Percentiles rank a stretch among this genome's conserved stretches.
These are phyloP conservation scores for Tetrahymena elliotti DNA, from an alignment of 73 alveolate genomes.

Conservation along the genomic window DNA sequence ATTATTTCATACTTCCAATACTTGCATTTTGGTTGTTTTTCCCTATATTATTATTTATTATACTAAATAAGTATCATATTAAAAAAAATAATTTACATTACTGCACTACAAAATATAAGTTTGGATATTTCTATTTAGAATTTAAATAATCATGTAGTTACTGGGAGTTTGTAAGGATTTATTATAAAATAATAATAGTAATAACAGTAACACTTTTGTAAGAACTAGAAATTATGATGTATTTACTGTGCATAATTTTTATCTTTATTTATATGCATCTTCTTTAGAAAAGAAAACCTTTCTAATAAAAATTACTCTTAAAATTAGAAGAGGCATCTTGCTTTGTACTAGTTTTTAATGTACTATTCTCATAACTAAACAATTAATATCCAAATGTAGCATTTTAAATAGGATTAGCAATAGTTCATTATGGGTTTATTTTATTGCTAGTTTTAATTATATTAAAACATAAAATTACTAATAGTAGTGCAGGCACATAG, in stretches of 20 bases:
- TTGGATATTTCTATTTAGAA: not conserved
- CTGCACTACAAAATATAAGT: not conserved
- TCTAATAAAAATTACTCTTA: not conserved
- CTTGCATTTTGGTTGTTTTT: not conserved
- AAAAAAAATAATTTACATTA: not conserved
- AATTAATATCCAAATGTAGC: not conserved
- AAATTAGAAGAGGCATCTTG: not conserved
- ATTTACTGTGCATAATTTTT: not conserved
- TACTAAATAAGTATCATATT: not conserved
- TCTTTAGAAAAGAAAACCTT: not conserved
- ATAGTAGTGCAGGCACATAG: not conserved
- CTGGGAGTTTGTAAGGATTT: not conserved
- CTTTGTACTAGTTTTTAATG: not conserved
- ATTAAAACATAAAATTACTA: not conserved
- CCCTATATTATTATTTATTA: not conserved
- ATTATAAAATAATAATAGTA: not conserved
- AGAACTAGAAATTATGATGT: not conserved
- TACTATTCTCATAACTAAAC: not conserved
- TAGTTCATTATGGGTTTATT: not conserved
- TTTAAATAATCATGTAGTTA: not conserved
- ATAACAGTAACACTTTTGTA: not conserved
- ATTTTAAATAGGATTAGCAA: not conserved
- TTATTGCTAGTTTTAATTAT: not conserved
- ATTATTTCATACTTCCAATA: not conserved
- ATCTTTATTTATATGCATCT: not conserved